Conservation (phyloP, 1,284 basidiomycete species). For the Sanghuangporus weigelae region DNA sequence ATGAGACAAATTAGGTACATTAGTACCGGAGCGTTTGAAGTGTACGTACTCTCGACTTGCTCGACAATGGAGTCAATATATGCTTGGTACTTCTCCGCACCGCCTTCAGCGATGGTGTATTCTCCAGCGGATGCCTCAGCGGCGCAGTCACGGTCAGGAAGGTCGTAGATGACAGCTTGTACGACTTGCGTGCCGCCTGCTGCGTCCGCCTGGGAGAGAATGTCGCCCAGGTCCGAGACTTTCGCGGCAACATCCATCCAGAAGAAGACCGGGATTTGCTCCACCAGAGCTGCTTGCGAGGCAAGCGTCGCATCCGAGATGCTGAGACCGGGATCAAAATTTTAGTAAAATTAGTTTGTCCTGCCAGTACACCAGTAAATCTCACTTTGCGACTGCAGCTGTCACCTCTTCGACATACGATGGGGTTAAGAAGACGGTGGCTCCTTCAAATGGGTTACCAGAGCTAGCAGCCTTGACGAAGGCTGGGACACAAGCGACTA, state of each 20-base stretch:
- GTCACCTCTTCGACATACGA: constrained; percentile 17
- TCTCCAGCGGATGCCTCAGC: constrained; percentile 21
- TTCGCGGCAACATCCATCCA: constrained; percentile 21
- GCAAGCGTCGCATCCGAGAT: constrained; percentile 19
- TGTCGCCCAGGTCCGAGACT: constrained; percentile 17
- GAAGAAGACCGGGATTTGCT: constrained; percentile 19
- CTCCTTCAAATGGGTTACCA: constrained; percentile 17
- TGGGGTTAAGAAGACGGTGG: constrained; percentile 18
- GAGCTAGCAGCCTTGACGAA: constrained; percentile 16
- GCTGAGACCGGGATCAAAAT: background rate
- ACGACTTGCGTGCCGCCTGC: constrained; percentile 22
- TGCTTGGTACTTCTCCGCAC: constrained; percentile 17
- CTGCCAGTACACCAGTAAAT: background rate
- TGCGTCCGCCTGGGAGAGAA: constrained; percentile 24
- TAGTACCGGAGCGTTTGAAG: background rate
- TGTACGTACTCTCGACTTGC: constrained; percentile 18
- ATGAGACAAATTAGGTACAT: background rate
- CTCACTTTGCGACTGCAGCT: constrained; percentile 16
- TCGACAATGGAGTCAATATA: constrained; percentile 22
- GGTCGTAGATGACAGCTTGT: constrained; percentile 22
- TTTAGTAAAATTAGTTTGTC: background rate
- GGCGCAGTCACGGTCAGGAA: constrained; percentile 22
- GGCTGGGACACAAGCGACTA: constrained; percentile 15
- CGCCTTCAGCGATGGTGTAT: constrained; percentile 20
- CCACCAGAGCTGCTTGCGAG: constrained; percentile 15